phyloP scores from a whole-genome alignment of 305 asterid genomes.

The Solanum hybrid region DNA sequence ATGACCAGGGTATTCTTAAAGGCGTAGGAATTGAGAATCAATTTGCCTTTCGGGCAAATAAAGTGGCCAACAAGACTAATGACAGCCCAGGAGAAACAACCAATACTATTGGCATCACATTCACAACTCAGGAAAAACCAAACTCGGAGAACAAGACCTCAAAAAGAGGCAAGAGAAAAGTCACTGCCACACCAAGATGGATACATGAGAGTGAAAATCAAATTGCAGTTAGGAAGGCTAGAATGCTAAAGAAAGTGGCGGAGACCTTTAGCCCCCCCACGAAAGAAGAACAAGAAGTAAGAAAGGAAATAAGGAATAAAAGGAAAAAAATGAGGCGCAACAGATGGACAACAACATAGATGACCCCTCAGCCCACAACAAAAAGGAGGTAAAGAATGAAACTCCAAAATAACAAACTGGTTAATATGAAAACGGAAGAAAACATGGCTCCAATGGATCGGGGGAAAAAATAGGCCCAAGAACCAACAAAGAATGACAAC shows the following conservation, averaged over 20 bases:
- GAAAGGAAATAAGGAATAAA: too few relatives aligned
- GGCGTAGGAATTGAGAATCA: neutral
- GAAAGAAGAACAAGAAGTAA: too few relatives aligned
- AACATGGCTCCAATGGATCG: too few relatives aligned
- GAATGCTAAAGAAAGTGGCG: accelerated
- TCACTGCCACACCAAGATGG: neutral
- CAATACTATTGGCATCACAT: neutral
- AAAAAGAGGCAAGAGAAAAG: neutral
- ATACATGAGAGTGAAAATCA: neutral
- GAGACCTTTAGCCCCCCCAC: too few relatives aligned
- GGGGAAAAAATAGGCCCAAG: too few relatives aligned
- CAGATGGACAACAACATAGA: too few relatives aligned
- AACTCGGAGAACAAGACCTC: neutral
- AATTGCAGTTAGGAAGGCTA: neutral
- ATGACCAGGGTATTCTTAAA: neutral
- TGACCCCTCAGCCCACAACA: neutral
- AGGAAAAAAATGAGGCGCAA: too few relatives aligned
- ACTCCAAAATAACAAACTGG: too few relatives aligned
- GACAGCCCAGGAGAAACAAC: neutral
- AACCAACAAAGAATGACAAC: too few relatives aligned
- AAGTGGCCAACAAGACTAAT: neutral
- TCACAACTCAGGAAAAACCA: neutral
- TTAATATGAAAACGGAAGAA: too few relatives aligned
- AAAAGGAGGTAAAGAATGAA: too few relatives aligned
- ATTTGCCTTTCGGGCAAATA: neutral